Percentiles rank a stretch among this genome's conserved stretches.
These are phyloP conservation scores for Curvularia verruculosa DNA, from an alignment of 2,329 filamentous ascomycete genomes.

Conservation along the genomic window DNA sequence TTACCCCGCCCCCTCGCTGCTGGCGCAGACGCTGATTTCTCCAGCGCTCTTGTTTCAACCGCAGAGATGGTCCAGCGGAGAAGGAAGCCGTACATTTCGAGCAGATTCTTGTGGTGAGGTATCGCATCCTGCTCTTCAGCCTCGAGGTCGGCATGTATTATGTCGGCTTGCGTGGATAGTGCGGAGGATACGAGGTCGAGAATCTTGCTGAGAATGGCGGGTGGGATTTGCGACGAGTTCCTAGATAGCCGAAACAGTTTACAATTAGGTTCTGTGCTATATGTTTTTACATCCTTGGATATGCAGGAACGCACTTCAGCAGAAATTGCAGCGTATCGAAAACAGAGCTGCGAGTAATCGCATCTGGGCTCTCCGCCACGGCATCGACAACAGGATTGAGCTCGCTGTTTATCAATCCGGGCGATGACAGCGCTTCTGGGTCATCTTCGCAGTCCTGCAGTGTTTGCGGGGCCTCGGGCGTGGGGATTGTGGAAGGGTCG, in stretches of 20 bases:
- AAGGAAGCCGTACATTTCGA: slow-evolving; percentile 93
- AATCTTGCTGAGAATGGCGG: slow-evolving; percentile 86
- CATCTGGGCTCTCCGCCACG: slow-evolving; percentile 89
- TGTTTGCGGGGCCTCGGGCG: slow-evolving; percentile 81
- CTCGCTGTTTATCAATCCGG: slow-evolving; percentile 78
- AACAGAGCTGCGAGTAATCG: slow-evolving; percentile 75
- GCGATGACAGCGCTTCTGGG: slow-evolving; percentile 77
- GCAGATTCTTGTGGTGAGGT: slow-evolving; percentile 83
- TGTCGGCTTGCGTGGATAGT: slow-evolving; percentile 82
- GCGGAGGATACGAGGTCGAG: slow-evolving; percentile 89
- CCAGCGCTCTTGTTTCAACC: slow-evolving; percentile 91
- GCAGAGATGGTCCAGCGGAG: slow-evolving; percentile 94
- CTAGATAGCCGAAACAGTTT: slow-evolving; percentile 71
- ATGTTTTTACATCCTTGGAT: slow-evolving; percentile 43
- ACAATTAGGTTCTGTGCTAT: slow-evolving; percentile 60
- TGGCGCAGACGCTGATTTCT: slow-evolving; percentile 78
- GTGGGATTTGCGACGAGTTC: slow-evolving; percentile 78
- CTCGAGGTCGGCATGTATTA: slow-evolving; percentile 84
- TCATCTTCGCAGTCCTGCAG: slow-evolving; percentile 93
- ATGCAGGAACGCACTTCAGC: slow-evolving; percentile 83
- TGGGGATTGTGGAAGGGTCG: slow-evolving; percentile 82
- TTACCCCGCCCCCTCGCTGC: slow-evolving; percentile 76
- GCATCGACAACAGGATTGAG: slow-evolving; percentile 92
- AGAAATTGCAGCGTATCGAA: slow-evolving; percentile 96
- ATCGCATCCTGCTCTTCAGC: slow-evolving; percentile 82